phyloP scores from a whole-genome alignment of 2,329 filamentous ascomycete genomes.

The Coniochaeta sp. region DNA sequence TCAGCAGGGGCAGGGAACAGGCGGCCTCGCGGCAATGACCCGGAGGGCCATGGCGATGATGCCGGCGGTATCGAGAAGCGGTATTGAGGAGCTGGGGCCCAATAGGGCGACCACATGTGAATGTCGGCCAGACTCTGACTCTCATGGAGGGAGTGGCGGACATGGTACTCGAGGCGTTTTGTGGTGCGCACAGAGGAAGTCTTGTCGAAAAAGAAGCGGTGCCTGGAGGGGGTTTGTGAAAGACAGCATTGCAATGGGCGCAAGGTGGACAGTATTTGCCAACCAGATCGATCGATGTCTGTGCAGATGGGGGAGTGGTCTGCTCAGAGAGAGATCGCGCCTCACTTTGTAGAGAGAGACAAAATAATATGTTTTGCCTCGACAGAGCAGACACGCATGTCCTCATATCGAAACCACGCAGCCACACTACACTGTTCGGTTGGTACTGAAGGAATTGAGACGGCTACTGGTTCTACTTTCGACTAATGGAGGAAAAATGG shows the following conservation, averaged over 20 bases:
- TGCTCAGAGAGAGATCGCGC: too few relatives aligned
- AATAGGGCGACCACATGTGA: not conserved
- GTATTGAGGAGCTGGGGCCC: conserved; percentile 19
- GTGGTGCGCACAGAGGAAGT: not conserved
- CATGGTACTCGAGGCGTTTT: not conserved
- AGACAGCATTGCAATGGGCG: not conserved
- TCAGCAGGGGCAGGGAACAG: conserved; percentile 43
- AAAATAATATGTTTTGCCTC: too few relatives aligned
- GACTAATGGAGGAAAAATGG: too few relatives aligned
- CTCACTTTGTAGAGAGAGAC: too few relatives aligned
- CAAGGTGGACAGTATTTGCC: too few relatives aligned
- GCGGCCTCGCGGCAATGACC: conserved; percentile 40
- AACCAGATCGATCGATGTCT: not conserved
- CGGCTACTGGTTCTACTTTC: too few relatives aligned
- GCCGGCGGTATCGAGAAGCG: conserved; percentile 16
- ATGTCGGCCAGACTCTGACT: not conserved
- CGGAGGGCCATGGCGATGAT: conserved; percentile 22
- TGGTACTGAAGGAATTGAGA: too few relatives aligned
- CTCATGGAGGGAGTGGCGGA: not conserved
- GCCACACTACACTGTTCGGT: too few relatives aligned
- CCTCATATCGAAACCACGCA: too few relatives aligned
- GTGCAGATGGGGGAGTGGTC: too few relatives aligned
- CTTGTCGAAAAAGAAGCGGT: not conserved
- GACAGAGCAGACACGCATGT: too few relatives aligned
- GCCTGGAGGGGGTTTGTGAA: not conserved